Conservation (phyloP, 176 grass and related monocot species). For the Carex scoparia region DNA sequence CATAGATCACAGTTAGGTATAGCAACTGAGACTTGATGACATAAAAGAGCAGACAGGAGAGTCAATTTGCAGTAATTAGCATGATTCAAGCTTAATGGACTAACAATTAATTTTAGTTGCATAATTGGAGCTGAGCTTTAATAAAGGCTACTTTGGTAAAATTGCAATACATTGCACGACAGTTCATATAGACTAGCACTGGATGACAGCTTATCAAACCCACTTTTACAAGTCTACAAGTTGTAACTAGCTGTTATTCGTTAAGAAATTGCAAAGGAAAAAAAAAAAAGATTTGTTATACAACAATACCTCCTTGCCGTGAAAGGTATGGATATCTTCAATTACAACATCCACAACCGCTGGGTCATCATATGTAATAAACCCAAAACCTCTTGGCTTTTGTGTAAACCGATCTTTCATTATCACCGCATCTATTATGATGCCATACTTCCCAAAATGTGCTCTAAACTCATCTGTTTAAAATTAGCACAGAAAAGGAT, state of each 20-base stretch:
- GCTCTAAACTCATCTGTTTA: slow-evolving; percentile 59
- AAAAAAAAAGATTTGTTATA: neutral
- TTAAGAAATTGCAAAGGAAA: neutral
- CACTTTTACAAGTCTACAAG: neutral
- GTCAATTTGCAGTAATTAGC: neutral
- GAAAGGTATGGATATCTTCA: slow-evolving; percentile 63
- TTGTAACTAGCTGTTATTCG: neutral
- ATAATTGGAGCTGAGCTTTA: neutral
- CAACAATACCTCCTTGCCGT: slow-evolving; percentile 62
- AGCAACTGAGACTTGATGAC: neutral
- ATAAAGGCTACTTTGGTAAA: neutral
- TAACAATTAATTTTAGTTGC: neutral
- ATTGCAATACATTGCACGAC: neutral
- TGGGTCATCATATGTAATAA: slow-evolving; percentile 73
- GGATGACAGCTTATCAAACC: neutral
- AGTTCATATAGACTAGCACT: neutral
- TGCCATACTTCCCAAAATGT: slow-evolving; percentile 74
- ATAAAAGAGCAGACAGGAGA: neutral
- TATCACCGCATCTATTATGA: slow-evolving; percentile 78
- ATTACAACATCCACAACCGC: slow-evolving; percentile 77
- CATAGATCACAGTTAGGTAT: neutral
- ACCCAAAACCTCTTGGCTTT: slow-evolving; percentile 89
- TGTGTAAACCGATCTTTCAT: slow-evolving; percentile 81
- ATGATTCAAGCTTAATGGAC: neutral
- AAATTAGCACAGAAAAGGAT: neutral